These are phyloP conservation scores for Syzygium grande DNA, from an alignment of 345 rosid species.

Conservation along the genomic window DNA sequence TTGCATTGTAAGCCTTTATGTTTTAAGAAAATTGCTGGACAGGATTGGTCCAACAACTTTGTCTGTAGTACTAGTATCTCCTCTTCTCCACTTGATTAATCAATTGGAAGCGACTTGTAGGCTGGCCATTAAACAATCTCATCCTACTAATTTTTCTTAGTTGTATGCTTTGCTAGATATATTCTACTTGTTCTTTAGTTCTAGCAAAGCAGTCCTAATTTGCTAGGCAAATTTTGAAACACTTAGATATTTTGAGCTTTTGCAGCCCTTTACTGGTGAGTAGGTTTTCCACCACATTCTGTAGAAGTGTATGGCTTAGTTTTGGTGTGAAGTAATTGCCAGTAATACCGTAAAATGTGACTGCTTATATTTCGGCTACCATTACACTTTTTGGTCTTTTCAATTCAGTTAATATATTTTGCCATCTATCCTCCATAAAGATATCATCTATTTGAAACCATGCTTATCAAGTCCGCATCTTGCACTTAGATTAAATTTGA, in stretches of 20 bases:
- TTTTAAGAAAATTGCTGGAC: neutral
- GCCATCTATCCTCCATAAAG: neutral
- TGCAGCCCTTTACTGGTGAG: neutral
- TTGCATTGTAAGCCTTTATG: neutral
- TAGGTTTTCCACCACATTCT: neutral
- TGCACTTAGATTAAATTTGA: neutral
- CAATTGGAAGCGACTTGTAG: neutral
- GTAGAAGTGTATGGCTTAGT: neutral
- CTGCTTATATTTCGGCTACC: neutral
- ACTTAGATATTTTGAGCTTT: neutral
- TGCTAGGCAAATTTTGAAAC: neutral
- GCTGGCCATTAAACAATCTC: neutral
- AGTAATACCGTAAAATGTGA: neutral
- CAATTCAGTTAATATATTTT: neutral
- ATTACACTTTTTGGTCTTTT: neutral
- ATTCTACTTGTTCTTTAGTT: neutral
- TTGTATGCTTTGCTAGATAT: neutral
- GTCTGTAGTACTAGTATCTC: neutral
- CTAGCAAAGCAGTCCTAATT: neutral
- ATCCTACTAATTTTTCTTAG: neutral
- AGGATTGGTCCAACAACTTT: neutral
- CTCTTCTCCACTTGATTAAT: neutral
- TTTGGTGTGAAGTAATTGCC: neutral
- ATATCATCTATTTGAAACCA: neutral
- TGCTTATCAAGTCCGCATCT: neutral